Evolutionary conservation across 495 filamentous ascomycete species (phyloP), one percentile per base, ranked within the genome.

Genomic region (Thozetella sp.): DNA sequence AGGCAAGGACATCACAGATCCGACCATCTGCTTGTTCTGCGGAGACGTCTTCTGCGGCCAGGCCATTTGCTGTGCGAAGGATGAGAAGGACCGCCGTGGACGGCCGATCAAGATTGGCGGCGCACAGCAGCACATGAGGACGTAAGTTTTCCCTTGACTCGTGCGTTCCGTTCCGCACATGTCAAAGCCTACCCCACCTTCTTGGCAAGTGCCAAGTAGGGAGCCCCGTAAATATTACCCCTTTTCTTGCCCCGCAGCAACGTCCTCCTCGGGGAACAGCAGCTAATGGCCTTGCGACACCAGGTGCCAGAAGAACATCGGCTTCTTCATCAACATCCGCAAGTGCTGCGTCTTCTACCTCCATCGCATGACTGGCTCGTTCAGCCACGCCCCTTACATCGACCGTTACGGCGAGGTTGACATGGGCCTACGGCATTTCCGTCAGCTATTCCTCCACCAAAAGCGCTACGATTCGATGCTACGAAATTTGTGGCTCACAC

Each of bases 21-120:
- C 95, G 1, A 88, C 84, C 59, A 84, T 99, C 46, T 99, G 95
- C 67, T 83, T 99, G 15, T 95, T 97, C 77, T 99, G 95, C 66
- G 95, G 94, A 4, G 93, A 93, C 10, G 90, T 99, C 27, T 93
- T 97, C 72, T 99, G 95, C 76, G 90, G 90, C 19, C 95, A 99
- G 75, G 91, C 90, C 24, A 87, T 93, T 25, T 99, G 95, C 75
- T 99, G 95, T 71, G 84, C 87, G 68, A 87, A 85, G 61, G 79
- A 86, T 60, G 82, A 86, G 53, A 67, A 66, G 51, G 71, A 77
- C 40, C 68, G 67, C 0, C 63, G 72, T 10, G 63, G 69, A n/a
- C 67, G 71, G 48, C 65, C 63, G 22, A 59, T 69, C 3, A 56
- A 58, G 54, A 78, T 89, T 59, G 95, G 96, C 53, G 96, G 95